Evolutionary conservation across 139 green algal genomes (phyloP).

Genomic region (Deuterostichococcus epilithicus): DNA sequence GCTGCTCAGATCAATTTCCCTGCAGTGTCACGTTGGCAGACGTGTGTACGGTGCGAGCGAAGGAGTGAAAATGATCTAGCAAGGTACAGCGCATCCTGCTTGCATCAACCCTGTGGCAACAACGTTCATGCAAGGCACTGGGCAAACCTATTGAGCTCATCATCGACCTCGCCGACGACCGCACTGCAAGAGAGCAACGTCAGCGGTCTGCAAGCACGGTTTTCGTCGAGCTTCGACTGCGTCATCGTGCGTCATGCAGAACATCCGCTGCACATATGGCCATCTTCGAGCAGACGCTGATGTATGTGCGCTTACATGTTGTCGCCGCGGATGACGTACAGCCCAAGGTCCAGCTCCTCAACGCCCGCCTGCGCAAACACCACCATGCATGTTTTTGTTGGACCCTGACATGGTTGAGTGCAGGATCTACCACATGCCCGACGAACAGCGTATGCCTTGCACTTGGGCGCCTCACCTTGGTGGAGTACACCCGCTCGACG

Average conservation of each 20-base stretch:
- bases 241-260: no score
- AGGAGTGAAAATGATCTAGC: no score
- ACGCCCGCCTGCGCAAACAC: constrained; percentile 67
- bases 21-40: background rate
- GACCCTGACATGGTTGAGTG: background rate
- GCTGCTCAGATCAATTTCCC: constrained; percentile 55
- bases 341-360: constrained; percentile 75
- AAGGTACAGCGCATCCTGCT: no score
- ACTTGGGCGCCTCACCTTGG: constrained; percentile 37
- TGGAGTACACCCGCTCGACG: constrained; percentile 87
- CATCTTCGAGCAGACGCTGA: background rate
- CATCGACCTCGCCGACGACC: constrained; percentile 91
- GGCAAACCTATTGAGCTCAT: constrained; percentile 67
- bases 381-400: background rate
- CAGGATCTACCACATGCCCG: no score
- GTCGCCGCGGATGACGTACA: constrained; percentile 93
- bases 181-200: constrained; percentile 57
- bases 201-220: no score
- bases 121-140: no score
- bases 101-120: no score
- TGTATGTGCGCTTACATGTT: constrained; percentile 78
- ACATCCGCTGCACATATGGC: no score
- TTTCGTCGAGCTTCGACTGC: no score
- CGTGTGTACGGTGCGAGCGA: no score
- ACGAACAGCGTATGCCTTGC: background rate